Evolutionary conservation across 2,329 filamentous ascomycete genomes (phyloP), one percentile per base, ranked within the genome.

Genomic region (Claviceps fusiformis): DNA sequence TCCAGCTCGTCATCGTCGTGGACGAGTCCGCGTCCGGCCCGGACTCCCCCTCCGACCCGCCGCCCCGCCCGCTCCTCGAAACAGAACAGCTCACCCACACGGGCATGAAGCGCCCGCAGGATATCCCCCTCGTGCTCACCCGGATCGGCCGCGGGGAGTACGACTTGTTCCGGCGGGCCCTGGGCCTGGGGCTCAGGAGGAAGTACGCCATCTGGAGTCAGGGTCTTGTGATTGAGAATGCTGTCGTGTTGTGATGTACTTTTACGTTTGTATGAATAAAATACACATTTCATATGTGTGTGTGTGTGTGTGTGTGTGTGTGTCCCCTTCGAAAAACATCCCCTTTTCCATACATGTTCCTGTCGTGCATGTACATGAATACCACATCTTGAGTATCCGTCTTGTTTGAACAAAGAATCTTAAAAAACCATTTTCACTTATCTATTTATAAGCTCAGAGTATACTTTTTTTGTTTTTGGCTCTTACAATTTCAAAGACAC

Each of bases 1-100:
- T 97, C 19, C 87, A 95, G 67, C 78, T 97, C 3, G 89, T 97
- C 33, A 73, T 97, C 47, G 72, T 96, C 0, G 80, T 96, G 5
- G 70, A 73, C 57, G 68, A 71, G 2, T 3, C 45, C 27, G 24
- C 13, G 10, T 24, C 19, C 13, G n/a, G 9, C 11, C 9, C n/a
- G 51, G 33, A 24, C 51, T 35, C 47, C 52, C 9, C 56, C 10
- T 67, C 64, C 37, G 63, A 65, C 19, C 66, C 65, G 8, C 59
- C 71, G 54, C 70, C 76, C 59, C 69, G 77, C 41, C 93, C 93
- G 1, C 70, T 93, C 50, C 75, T 98, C 4, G 88, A 95, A 53
- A 78, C 85, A 59, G 71, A 75, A 52, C 92, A 96, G 72, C 70
- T 75, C 51, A 90, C 86, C 2, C 81, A 84, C 0, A 78, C 75